Base-by-base conservation (phyloP, 2,329 filamentous ascomycete genomes). In the Pezicula neosporulosa region DNA sequence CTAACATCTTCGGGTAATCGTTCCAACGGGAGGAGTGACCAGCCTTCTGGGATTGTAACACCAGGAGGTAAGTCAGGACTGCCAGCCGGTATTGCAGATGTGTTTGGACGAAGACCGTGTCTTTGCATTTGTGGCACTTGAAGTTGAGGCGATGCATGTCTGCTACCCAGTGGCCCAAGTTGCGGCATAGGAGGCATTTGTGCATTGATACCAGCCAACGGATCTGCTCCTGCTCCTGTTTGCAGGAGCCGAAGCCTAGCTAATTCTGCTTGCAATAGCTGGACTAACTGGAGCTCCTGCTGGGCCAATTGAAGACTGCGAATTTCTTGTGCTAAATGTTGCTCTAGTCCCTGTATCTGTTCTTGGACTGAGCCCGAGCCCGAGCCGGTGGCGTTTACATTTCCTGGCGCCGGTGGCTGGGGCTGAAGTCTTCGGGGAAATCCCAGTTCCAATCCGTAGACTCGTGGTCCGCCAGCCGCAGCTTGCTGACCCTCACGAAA, bases 321-420 rank as follows among this genome's bases (percentile, higher is more conserved):
- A 33, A 89, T 76, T 62, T 92, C 87, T 50, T 83, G 80, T 58
- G 85, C 76, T 21, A 94, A 76, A 49, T 87, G 81, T 49, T 85
- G 79, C 58, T 90, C 86, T 13, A 90, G 77, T 38, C 85, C 78
- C 33, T 78, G 73, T 33, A 94, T 71, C 50, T 90, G 82, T 13
- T 72, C 69, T 46, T 82, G 77, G 24, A 87, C 77, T 2, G 75
- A 72, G 41, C 51, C 49, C 56, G 53, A 21, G 3, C 51, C 49
- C 56, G 53, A 48, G 57, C 50, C 51, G 44, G 58, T 51, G 42
- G 50, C 42, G 51, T 42, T 57, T 41, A 52, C 36, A 21, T 47
- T 48, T 16, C 54, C 48, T 33, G 53, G 57, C 13, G 44, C 53
- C 33, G 53, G 57, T 48, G 53, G 52, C 49, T 61, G 62, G 24